Conservation (phyloP, 2,329 filamentous ascomycete species). For the Diplodia intermedia region DNA sequence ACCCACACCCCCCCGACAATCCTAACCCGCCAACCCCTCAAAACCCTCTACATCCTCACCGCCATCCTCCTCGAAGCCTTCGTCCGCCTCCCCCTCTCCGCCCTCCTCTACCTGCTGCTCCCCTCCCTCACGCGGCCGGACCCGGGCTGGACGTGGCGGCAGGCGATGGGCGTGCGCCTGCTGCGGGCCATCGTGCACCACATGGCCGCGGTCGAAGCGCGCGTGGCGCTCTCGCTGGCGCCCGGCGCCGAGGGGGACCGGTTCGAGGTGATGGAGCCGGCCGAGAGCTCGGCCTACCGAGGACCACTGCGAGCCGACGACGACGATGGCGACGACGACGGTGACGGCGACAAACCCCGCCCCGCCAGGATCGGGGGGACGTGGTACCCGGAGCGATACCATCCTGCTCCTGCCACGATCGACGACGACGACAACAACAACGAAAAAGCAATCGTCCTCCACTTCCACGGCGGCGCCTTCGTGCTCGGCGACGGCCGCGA, state of each 20-base stretch:
- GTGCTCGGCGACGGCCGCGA: slow-evolving; percentile 54
- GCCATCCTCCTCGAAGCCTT: slow-evolving; percentile 44
- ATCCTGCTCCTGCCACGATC: not conserved
- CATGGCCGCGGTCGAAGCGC: slow-evolving; percentile 40
- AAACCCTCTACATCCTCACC: slow-evolving; percentile 48
- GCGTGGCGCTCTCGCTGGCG: slow-evolving; percentile 44
- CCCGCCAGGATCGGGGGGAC: slow-evolving; percentile 51
- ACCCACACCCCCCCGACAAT: slow-evolving; percentile 14
- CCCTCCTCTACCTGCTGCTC: slow-evolving; percentile 46
- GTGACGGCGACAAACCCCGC: slow-evolving; percentile 36
- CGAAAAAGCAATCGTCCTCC: slow-evolving; percentile 49
- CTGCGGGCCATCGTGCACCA: slow-evolving; percentile 46
- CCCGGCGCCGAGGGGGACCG: slow-evolving; percentile 50
- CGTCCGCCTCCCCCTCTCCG: slow-evolving; percentile 49
- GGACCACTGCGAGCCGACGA: slow-evolving; percentile 43
- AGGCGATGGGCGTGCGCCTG: slow-evolving; percentile 48
- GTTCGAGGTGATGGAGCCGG: slow-evolving; percentile 46
- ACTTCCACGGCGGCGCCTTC: slow-evolving; percentile 60
- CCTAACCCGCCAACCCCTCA: slow-evolving; percentile 49
- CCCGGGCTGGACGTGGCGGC: slow-evolving; percentile 49
- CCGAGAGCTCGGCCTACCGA: slow-evolving; percentile 38
- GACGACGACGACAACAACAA: slow-evolving; percentile 25
- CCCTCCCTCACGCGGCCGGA: slow-evolving; percentile 47
- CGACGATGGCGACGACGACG: slow-evolving; percentile 35
- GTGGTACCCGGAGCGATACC: slow-evolving; percentile 48